Conservation (phyloP, 106 monocot genomes). For the Agapanthus africanus region DNA sequence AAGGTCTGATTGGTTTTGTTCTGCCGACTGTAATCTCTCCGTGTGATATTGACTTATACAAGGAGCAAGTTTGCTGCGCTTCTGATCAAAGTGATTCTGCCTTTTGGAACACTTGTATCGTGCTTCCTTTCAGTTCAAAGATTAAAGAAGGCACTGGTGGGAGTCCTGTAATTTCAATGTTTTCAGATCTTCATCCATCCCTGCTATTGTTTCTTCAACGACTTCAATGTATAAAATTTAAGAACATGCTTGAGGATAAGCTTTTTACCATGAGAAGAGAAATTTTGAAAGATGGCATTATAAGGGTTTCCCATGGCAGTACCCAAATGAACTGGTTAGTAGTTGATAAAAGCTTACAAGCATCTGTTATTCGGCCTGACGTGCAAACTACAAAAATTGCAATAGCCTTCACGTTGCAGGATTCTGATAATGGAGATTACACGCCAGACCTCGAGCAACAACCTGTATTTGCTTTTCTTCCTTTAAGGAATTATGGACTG, state of each 20-base stretch:
- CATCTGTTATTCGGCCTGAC: constrained; percentile 31
- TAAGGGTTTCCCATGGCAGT: constrained; percentile 42
- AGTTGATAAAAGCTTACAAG: constrained; percentile 26
- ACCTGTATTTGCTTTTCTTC: constrained; percentile 73
- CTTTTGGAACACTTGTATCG: constrained; percentile 63
- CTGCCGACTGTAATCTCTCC: constrained; percentile 41
- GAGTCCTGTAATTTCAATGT: too few relatives aligned
- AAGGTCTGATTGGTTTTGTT: too few relatives aligned
- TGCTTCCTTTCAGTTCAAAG: constrained; percentile 49
- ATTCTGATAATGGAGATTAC: constrained; percentile 31
- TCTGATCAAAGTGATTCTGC: constrained; percentile 15
- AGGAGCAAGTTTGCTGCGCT: constrained; percentile 15
- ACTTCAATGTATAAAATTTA: too few relatives aligned
- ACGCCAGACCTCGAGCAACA: constrained; percentile 33
- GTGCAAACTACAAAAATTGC: constrained; percentile 60
- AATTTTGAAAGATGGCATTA: too few relatives aligned
- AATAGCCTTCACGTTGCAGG: constrained; percentile 43
- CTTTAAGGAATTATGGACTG: constrained; percentile 56
- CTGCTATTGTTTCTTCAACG: too few relatives aligned
- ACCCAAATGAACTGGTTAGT: constrained; percentile 49
- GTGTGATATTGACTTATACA: constrained; percentile 23
- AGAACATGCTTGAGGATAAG: too few relatives aligned
- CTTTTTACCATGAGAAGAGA: too few relatives aligned
- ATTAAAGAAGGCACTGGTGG: too few relatives aligned
- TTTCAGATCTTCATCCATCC: too few relatives aligned